Percentiles rank a stretch among this genome's conserved stretches.
Conservation (phyloP, 345 rosid species). For the Pelargonium nanum region DNA sequence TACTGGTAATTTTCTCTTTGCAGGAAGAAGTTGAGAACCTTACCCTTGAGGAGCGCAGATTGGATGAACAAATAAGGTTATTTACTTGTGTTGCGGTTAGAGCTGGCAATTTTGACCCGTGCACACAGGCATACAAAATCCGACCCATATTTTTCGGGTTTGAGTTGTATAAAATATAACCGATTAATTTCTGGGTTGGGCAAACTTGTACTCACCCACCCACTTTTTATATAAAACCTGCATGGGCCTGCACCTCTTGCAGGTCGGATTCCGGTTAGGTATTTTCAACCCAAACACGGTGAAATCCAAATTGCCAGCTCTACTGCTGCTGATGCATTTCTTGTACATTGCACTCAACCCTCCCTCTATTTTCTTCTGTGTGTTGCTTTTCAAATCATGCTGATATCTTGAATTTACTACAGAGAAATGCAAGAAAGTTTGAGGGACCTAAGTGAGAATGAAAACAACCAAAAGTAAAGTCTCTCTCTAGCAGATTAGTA, state of each 20-base stretch:
- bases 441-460: conserved; percentile 83
- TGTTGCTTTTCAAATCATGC: conserved; percentile 8
- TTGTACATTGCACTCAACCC: not conserved
- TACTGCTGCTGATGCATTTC: conserved; percentile 1
- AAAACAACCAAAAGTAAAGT: conserved; percentile 64
- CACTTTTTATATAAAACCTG: no score
- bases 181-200: no score
- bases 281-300: no score
- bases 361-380: conserved; percentile 1
- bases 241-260: no score
- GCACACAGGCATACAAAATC: no score
- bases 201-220: no score
- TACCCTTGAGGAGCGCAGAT: conserved; percentile 44
- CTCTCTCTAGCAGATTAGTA: conserved; percentile 2
- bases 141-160: no score
- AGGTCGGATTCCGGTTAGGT: no score
- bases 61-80: conserved; percentile 60
- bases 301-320: no score
- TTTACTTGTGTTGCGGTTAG: conserved; percentile 1
- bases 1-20: conserved; percentile 3
- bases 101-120: no score
- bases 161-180: no score
- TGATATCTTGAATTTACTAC: conserved; percentile 27
- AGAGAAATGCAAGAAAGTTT: conserved; percentile 84
- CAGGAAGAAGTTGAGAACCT: conserved; percentile 81